Evolutionary conservation across 306 rosid species (phyloP).

Genomic region (Chamaecrista fasciculata): DNA sequence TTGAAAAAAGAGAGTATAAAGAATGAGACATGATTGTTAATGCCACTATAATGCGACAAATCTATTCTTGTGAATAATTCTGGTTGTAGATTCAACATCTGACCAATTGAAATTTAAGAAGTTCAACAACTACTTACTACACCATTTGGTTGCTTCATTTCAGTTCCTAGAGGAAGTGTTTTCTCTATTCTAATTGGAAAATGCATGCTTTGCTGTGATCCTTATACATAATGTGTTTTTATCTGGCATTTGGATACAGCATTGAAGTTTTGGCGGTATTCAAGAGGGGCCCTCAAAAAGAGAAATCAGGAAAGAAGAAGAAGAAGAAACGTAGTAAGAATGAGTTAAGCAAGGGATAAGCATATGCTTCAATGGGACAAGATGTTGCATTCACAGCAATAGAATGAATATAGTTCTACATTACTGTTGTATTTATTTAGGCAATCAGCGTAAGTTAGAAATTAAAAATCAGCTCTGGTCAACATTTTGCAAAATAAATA

Average conservation of each 20-base stretch:
- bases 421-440: no score
- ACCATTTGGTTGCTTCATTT: not conserved
- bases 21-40: no score
- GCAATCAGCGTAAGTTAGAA: no score
- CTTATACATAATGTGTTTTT: no score
- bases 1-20: not conserved
- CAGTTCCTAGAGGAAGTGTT: not conserved
- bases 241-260: constrained; percentile 34
- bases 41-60: no score
- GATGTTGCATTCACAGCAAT: not conserved
- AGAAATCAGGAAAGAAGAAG: constrained; percentile 53
- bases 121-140: not conserved
- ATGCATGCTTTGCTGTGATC: not conserved
- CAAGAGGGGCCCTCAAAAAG: constrained; percentile 55
- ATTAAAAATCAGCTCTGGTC: no score
- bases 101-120: not conserved
- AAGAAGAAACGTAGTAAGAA: constrained; percentile 48
- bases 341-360: not conserved
- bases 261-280: constrained; percentile 71
- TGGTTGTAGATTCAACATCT: not conserved
- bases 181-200: not conserved
- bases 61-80: no score
- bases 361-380: not conserved
- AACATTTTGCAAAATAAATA: no score
- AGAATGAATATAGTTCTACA: no score